A percentile compares a stretch with the other conserved stretches of the same genome.
Evolutionary conservation across 805 yeast genomes (phyloP).

Genomic region (Metschnikowia vanudenii): DNA sequence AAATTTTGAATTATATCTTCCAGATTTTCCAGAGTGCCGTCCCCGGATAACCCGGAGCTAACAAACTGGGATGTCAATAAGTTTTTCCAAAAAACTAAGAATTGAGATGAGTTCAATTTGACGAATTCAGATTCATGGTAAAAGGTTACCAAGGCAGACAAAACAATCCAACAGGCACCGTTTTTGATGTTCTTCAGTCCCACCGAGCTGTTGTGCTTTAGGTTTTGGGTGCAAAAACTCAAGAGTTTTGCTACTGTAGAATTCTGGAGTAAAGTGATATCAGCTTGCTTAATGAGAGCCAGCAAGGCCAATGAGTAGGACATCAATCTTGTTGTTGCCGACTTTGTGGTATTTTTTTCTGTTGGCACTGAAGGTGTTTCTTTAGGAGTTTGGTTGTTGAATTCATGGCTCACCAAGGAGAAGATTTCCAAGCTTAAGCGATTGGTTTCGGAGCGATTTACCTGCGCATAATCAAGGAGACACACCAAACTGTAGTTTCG

Average conservation of each 20-base stretch:
- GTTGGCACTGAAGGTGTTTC: slow-evolving; percentile 4
- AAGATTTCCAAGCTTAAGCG: slow-evolving; percentile 33
- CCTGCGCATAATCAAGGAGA: slow-evolving; percentile 29
- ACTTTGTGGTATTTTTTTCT: slow-evolving; percentile 23
- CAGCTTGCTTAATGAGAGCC: slow-evolving; percentile 37
- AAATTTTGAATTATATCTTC: slow-evolving; percentile 35
- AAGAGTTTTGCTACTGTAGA: slow-evolving; percentile 40
- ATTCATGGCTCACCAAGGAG: slow-evolving; percentile 30
- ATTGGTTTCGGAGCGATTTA: slow-evolving; percentile 36
- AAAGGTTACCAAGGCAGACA: slow-evolving; percentile 40
- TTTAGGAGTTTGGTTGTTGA: slow-evolving; percentile 10
- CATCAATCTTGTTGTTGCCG: slow-evolving; percentile 24
- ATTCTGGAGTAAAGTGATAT: slow-evolving; percentile 35
- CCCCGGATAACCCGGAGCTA: slow-evolving; percentile 20
- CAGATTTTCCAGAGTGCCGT: slow-evolving; percentile 19
- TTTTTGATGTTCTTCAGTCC: slow-evolving; percentile 25
- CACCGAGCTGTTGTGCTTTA: slow-evolving; percentile 35
- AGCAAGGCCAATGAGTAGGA: slow-evolving; percentile 37
- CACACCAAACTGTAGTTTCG: slow-evolving; percentile 36
- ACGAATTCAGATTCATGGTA: slow-evolving; percentile 43
- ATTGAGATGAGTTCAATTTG: slow-evolving; percentile 43
- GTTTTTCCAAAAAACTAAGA: slow-evolving; percentile 45
- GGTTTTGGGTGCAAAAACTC: slow-evolving; percentile 46
- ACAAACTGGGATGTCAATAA: slow-evolving; percentile 43
- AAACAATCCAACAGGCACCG: slow-evolving; percentile 42